Percentiles rank a stretch among this genome's conserved stretches.
These are phyloP conservation scores for Metschnikowia corniflorae DNA, from an alignment of 805 yeast genomes.

Conservation along the genomic window DNA sequence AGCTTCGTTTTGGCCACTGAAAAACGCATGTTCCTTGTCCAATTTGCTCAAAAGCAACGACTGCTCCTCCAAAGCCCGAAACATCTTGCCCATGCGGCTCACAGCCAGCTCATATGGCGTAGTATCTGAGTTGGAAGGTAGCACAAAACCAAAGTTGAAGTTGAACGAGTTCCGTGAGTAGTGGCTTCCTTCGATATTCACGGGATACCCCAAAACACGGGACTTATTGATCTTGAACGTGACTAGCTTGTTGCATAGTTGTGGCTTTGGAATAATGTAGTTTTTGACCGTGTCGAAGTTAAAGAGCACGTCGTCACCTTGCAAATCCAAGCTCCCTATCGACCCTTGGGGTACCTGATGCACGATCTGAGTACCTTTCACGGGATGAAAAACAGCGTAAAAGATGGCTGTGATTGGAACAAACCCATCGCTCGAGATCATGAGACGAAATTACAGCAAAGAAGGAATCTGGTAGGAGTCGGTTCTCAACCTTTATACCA, in stretches of 20 bases:
- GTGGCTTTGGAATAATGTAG: conserved; percentile 91
- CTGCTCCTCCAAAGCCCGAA: conserved; percentile 87
- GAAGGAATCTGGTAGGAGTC: too few relatives aligned
- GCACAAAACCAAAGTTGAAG: conserved; percentile 90
- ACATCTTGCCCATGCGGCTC: conserved; percentile 80
- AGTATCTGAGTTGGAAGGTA: conserved; percentile 75
- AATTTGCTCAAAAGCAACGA: conserved; percentile 62
- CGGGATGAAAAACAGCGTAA: conserved; percentile 91
- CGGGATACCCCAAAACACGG: conserved; percentile 84
- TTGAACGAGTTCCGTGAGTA: conserved; percentile 90
- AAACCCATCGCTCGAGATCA: conserved; percentile 56
- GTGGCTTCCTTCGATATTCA: conserved; percentile 64
- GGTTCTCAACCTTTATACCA: too few relatives aligned
- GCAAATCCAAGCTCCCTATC: conserved; percentile 25
- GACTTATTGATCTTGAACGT: conserved; percentile 68
- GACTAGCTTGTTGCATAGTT: conserved; percentile 76
- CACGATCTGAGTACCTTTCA: conserved; percentile 89
- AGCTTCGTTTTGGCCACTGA: conserved; percentile 17
- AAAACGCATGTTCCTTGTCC: conserved; percentile 39
- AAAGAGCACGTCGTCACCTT: conserved; percentile 36
- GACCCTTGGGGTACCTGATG: conserved; percentile 87
- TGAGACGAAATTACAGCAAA: too few relatives aligned
- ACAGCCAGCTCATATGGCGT: conserved; percentile 86
- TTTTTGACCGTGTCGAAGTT: conserved; percentile 85
- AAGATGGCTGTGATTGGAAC: conserved; percentile 86